Evolutionary conservation across 148 eudicot species (phyloP).

Genomic region (Nepenthes mirabilis): DNA sequence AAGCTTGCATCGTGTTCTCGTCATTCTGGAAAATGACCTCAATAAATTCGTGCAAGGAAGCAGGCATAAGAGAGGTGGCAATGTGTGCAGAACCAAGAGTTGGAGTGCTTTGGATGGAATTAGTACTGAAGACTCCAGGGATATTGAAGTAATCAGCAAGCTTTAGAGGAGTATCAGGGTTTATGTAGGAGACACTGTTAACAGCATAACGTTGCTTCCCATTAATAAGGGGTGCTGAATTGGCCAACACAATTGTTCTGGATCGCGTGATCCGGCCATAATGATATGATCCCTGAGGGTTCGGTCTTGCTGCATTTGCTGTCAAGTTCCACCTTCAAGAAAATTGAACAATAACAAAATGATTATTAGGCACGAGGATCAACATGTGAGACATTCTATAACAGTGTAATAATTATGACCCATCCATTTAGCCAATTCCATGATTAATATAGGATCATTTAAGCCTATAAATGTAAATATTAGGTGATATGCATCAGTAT

Average conservation of each 20-base stretch:
- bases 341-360: not conserved
- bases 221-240: constrained; percentile 54
- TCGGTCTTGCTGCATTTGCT: constrained; percentile 94
- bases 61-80: constrained; percentile 47
- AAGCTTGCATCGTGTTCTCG: constrained; percentile 59
- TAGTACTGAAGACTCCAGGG: constrained; percentile 57
- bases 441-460: not conserved
- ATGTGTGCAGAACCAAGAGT: constrained; percentile 34
- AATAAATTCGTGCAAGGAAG: constrained; percentile 60
- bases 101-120: constrained; percentile 56
- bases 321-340: constrained; percentile 84
- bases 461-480: too few species aligned
- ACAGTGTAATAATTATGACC: not conserved
- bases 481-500: too few species aligned
- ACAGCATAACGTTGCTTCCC: constrained; percentile 78
- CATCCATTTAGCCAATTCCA: not conserved
- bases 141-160: constrained; percentile 89
- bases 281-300: constrained; percentile 96
- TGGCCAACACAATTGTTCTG: constrained; percentile 47
- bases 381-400: not conserved
- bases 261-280: constrained; percentile 59
- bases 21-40: constrained; percentile 79
- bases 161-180: constrained; percentile 76
- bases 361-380: not conserved
- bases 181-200: constrained; percentile 59